These are phyloP conservation scores for Capronia americana DNA, from an alignment of 2,329 filamentous ascomycete species.

Conservation along the genomic window DNA sequence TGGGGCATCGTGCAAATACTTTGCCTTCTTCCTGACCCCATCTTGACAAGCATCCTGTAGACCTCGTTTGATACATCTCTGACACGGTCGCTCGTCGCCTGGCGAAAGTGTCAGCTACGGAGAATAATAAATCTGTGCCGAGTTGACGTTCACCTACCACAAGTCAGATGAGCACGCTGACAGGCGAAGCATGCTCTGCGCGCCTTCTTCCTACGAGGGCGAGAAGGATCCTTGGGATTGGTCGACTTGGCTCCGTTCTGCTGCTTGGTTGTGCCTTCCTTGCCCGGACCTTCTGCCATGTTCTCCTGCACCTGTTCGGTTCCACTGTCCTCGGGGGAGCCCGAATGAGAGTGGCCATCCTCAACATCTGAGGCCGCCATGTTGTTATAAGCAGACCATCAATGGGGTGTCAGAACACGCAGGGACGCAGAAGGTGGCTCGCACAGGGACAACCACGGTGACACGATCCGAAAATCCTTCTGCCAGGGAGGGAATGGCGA, in stretches of 20 bases:
- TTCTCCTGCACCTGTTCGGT: conserved; percentile 48
- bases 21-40: conserved; percentile 97
- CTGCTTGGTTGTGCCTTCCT: conserved; percentile 54
- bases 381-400: conserved; percentile 41
- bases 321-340: conserved; percentile 47
- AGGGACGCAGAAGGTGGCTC: conserved; percentile 23
- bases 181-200: conserved; percentile 94
- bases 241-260: conserved; percentile 61
- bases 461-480: conserved; percentile 23
- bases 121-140: conserved; percentile 18
- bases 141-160: conserved; percentile 73
- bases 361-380: conserved; percentile 46
- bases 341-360: conserved; percentile 46
- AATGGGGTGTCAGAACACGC: conserved; percentile 30
- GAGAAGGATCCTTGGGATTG: conserved; percentile 83
- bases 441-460: conserved; percentile 32
- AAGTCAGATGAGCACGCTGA: conserved; percentile 95
- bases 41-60: conserved; percentile 92
- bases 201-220: conserved; percentile 93
- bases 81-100: conserved; percentile 96
- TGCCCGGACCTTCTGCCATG: conserved; percentile 47
- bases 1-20: conserved; percentile 96
- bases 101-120: conserved; percentile 43
- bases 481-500: conserved; percentile 21
- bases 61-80: conserved; percentile 90